These are phyloP conservation scores for Fraxinus excelsior DNA, from an alignment of 257 asterid species.

Conservation along the genomic window DNA sequence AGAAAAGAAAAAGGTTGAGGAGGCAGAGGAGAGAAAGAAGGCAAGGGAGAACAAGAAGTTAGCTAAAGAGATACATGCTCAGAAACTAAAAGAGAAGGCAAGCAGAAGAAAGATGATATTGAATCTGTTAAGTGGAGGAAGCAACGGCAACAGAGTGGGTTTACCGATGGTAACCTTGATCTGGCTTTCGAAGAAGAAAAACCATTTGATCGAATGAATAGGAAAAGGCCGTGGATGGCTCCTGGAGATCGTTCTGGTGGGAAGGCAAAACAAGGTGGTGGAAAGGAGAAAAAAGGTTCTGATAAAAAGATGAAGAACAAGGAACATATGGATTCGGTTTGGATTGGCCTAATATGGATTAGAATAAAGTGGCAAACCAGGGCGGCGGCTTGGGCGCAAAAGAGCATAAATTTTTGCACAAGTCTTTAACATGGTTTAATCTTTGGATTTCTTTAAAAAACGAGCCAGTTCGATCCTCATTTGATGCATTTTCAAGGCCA, in stretches of 20 bases:
- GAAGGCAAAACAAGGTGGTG: slow-evolving; percentile 50
- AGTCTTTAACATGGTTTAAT: too few relatives aligned
- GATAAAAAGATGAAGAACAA: slow-evolving; percentile 39
- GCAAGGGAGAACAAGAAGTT: slow-evolving; percentile 84
- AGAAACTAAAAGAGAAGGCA: slow-evolving; percentile 73
- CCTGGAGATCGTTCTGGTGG: slow-evolving; percentile 95
- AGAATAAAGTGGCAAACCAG: too few relatives aligned
- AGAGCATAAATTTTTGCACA: too few relatives aligned
- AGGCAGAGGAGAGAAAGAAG: slow-evolving; percentile 88
- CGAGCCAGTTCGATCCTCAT: too few relatives aligned
- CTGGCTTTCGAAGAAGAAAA: slow-evolving; percentile 71
- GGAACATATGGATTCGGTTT: slow-evolving; percentile 46
- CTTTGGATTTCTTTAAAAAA: too few relatives aligned
- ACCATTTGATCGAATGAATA: slow-evolving; percentile 54
- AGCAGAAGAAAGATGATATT: slow-evolving; percentile 85
- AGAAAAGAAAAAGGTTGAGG: slow-evolving; percentile 75
- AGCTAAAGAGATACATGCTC: slow-evolving; percentile 78
- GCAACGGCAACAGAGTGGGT: slow-evolving; percentile 81
- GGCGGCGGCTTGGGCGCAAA: too few relatives aligned
- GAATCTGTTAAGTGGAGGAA: slow-evolving; percentile 96
- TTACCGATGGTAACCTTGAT: slow-evolving; percentile 52
- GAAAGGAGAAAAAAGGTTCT: slow-evolving; percentile 46
- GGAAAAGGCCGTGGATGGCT: slow-evolving; percentile 70
- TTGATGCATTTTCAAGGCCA: too few relatives aligned
- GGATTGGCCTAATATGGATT: too few relatives aligned